phyloP scores from a whole-genome alignment of 768 basidiomycete genomes.

The Multifurca ochricompacta region DNA sequence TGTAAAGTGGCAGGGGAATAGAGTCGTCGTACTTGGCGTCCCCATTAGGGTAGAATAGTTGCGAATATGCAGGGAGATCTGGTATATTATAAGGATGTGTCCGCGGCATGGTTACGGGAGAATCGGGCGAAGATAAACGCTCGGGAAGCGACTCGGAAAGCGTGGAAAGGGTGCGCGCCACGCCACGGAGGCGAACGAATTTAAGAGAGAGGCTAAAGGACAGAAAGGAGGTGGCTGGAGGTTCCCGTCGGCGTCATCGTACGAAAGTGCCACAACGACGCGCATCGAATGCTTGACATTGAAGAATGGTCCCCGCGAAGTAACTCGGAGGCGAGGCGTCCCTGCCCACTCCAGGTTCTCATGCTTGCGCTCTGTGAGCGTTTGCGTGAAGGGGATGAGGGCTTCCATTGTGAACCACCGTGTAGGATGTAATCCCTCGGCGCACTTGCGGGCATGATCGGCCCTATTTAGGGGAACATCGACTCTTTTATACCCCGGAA shows the following conservation, averaged over 20 bases:
- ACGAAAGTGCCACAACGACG: slow-evolving; percentile 4
- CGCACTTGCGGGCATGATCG: slow-evolving; percentile 42
- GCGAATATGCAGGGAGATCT: slow-evolving; percentile 66
- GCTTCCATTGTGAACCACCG: slow-evolving; percentile 57
- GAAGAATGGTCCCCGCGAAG: slow-evolving; percentile 9
- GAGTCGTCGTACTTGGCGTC: slow-evolving; percentile 63
- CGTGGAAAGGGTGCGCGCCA: slow-evolving; percentile 19
- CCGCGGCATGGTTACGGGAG: slow-evolving; percentile 4
- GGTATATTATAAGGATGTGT: slow-evolving; percentile 24
- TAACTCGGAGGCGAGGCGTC: slow-evolving; percentile 8
- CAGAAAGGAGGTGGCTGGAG: slow-evolving; percentile 23
- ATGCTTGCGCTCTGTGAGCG: slow-evolving; percentile 16
- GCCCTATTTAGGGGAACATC: slow-evolving; percentile 41
- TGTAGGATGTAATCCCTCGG: slow-evolving; percentile 25
- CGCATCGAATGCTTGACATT: slow-evolving; percentile 24
- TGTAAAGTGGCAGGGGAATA: slow-evolving; percentile 56
- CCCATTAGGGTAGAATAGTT: slow-evolving; percentile 67
- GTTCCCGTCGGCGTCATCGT: slow-evolving; percentile 1
- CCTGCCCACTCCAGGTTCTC: slow-evolving; percentile 7
- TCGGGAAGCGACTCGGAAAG: slow-evolving; percentile 20
- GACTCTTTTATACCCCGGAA: slow-evolving; percentile 40
- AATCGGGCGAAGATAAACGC: slow-evolving; percentile 9
- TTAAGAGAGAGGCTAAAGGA: slow-evolving; percentile 41
- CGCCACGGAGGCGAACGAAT: slow-evolving; percentile 40
- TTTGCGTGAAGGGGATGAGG: slow-evolving; percentile 40